A percentile compares a stretch with the other conserved stretches of the same genome.
phyloP scores from a whole-genome alignment of 148 eudicot genomes.

The Diospyros kaki region DNA sequence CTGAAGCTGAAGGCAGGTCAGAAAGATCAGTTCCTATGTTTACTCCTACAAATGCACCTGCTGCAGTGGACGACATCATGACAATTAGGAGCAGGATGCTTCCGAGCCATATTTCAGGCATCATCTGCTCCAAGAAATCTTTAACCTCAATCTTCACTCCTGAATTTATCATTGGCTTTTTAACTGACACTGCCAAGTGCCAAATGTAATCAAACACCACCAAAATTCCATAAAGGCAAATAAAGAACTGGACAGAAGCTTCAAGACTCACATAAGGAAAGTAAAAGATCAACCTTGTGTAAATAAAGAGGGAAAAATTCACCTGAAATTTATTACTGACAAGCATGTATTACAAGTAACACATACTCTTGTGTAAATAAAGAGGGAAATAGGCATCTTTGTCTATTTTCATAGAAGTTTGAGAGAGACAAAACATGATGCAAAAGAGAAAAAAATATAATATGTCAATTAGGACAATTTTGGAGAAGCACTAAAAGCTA shows the following conservation, averaged over 20 bases:
- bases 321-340: not conserved
- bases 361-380: not conserved
- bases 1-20: conserved; percentile 56
- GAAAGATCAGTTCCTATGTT: conserved; percentile 67
- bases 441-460: no score
- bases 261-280: not conserved
- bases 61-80: conserved; percentile 17
- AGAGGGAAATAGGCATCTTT: no score
- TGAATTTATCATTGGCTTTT: conserved; percentile 2
- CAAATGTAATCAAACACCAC: not conserved
- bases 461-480: no score
- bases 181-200: conserved; percentile 12
- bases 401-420: no score
- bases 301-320: not conserved
- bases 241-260: not conserved
- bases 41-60: conserved; percentile 70
- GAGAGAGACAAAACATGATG: no score
- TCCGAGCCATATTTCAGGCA: conserved; percentile 30
- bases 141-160: conserved; percentile 13
- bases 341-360: no score
- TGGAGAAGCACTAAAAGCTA: no score
- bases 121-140: conserved; percentile 22
- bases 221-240: not conserved
- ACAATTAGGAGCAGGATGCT: conserved; percentile 23
- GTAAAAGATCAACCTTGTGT: not conserved